A percentile compares a stretch with the other conserved stretches of the same genome.
Evolutionary conservation across 176 grass and related monocot species (phyloP).

Genomic region (Eleusine coracana): DNA sequence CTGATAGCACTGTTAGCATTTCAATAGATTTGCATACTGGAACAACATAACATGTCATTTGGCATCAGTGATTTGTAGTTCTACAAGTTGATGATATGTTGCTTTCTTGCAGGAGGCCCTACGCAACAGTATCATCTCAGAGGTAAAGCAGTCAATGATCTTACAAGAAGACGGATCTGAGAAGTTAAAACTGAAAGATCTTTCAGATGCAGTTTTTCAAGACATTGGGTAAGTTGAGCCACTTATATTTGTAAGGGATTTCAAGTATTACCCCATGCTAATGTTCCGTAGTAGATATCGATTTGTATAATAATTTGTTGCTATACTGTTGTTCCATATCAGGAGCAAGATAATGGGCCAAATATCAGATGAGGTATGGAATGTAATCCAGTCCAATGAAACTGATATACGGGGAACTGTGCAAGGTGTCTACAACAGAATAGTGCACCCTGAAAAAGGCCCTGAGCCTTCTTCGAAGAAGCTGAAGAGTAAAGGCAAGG

Average conservation of each 20-base stretch:
- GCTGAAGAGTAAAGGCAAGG: slow-evolving; percentile 42
- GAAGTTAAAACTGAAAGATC: slow-evolving; percentile 80
- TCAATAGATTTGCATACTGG: not conserved
- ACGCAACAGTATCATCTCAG: slow-evolving; percentile 60
- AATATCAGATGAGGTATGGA: slow-evolving; percentile 82
- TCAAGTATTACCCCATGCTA: not conserved
- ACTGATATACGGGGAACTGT: slow-evolving; percentile 65
- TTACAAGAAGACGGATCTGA: slow-evolving; percentile 84
- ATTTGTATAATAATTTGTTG: slow-evolving; percentile 10
- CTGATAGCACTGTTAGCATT: not conserved
- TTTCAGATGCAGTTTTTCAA: slow-evolving; percentile 91
- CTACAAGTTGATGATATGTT: slow-evolving; percentile 36
- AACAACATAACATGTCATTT: not conserved
- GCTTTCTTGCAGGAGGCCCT: slow-evolving; percentile 65
- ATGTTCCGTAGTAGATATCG: not conserved
- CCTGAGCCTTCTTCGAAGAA: slow-evolving; percentile 44
- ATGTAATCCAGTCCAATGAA: slow-evolving; percentile 61
- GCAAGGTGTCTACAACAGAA: slow-evolving; percentile 60
- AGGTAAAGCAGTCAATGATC: slow-evolving; percentile 83
- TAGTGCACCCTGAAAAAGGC: slow-evolving; percentile 54
- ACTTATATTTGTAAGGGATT: slow-evolving; percentile 21
- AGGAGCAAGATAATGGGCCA: slow-evolving; percentile 82
- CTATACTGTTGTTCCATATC: not conserved
- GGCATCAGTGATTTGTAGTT: not conserved
- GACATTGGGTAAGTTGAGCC: slow-evolving; percentile 64